Base-by-base conservation (phyloP, 2,329 filamentous ascomycete genomes). In the Ophiosphaerella narmari region DNA sequence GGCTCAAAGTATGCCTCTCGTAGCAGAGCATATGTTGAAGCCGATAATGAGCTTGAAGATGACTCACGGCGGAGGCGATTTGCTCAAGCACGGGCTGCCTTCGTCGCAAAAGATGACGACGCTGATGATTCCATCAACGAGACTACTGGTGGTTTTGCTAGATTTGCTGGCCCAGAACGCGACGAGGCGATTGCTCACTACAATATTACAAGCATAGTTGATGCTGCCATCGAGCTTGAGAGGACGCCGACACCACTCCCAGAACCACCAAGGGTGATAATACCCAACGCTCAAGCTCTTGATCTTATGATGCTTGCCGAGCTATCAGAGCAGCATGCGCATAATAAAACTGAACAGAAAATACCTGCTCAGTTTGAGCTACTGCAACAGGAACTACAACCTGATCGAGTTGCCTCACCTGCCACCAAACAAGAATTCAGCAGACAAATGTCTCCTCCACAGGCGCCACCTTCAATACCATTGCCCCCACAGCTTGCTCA, bases 251-350 rank as follows among this genome's bases (percentile, higher is more conserved):
- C 54, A 39, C 60, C 64, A 32, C 55, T 39, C 16, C 45, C 50
- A 26, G 56, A 57, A 41, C 31, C 52, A 11, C 51, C 54, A 7
- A 55, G 55, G 38, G 26, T 33, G 18, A 46, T 69, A 18, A 67
- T 77, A 48, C 67, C 70, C 2, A 78, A 78, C 52, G 74, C 75
- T 23, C 64, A 76, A 43, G 76, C 76, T 5, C 53, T 67, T 24
- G 72, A 74, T 21, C 62, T 79, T 29, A 69, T 70, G 55, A 48
- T 73, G 42, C 66, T 76, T 45, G 73, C 71, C 23, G 64, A 70
- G 11, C 46, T 71, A 11, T 73, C 71, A 12, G 56, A 62, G 31
- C 60, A 67, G 21, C 55, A 57, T n/a, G 51, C 64, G n/a, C 52
- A 49, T 21, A 55, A 24, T 7, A 40, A 35, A 7, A 24, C 14